Percentiles rank a stretch among this genome's conserved stretches.
Evolutionary conservation across 2,329 filamentous ascomycete species (phyloP).

Genomic region (Parascedosporium putredinis): DNA sequence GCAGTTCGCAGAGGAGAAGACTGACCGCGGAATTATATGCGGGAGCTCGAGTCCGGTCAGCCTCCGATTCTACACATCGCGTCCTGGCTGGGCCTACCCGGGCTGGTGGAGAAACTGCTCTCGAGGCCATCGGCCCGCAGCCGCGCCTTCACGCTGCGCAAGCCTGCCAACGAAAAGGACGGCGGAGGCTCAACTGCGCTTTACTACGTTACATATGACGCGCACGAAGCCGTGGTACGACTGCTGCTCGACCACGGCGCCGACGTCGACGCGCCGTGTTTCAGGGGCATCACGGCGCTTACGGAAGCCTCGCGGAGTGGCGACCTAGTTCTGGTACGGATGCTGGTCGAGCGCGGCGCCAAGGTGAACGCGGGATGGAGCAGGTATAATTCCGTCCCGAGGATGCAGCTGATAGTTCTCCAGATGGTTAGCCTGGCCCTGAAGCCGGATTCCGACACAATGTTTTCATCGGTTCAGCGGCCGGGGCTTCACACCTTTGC

Average conservation of each 20-base stretch:
- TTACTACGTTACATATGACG: neutral
- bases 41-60: neutral
- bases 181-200: neutral
- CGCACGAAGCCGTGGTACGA: neutral
- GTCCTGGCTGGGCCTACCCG: neutral
- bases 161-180: neutral
- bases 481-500: no score
- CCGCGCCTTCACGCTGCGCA: neutral
- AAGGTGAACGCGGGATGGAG: no score
- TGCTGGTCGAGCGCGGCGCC: no score
- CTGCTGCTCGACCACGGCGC: neutral
- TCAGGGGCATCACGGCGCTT: no score
- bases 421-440: no score
- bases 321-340: no score
- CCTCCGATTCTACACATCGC: neutral
- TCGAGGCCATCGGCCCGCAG: neutral
- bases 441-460: no score
- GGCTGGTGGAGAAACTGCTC: neutral
- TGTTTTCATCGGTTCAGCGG: no score
- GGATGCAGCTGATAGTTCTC: no score
- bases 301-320: no score
- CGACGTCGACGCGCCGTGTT: neutral
- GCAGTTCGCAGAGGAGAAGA: neutral
- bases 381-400: no score
- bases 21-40: neutral